A percentile compares a stretch with the other conserved stretches of the same genome.
Evolutionary conservation across 805 yeast species (phyloP).

Genomic region (Saccharomyces eubayanus): DNA sequence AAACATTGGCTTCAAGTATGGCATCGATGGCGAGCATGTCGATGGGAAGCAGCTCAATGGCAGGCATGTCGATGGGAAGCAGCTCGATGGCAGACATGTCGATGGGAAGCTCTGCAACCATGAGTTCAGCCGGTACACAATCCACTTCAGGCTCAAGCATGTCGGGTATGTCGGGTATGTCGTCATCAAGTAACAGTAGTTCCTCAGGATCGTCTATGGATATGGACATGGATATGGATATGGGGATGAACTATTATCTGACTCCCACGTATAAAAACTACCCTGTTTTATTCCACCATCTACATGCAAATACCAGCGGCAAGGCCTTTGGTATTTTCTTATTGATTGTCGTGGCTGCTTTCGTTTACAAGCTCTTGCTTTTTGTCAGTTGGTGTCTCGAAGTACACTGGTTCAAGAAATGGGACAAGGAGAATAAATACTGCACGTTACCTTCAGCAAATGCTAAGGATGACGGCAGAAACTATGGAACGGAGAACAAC

Average conservation of each 20-base stretch:
- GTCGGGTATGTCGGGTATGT: slow-evolving; percentile 2
- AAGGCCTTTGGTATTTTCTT: slow-evolving; percentile 69
- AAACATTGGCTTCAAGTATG: background rate
- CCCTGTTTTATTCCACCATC: slow-evolving; percentile 54
- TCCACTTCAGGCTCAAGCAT: background rate
- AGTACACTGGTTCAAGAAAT: slow-evolving; percentile 51
- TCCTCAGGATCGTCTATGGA: slow-evolving; percentile 11
- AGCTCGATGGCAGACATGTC: slow-evolving; percentile 1
- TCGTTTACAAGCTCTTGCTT: slow-evolving; percentile 50
- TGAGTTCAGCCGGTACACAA: background rate
- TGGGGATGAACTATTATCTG: slow-evolving; percentile 52
- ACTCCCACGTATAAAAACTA: slow-evolving; percentile 42
- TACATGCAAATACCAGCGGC: slow-evolving; percentile 47
- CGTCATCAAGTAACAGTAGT: slow-evolving; percentile 4
- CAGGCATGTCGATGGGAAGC: background rate
- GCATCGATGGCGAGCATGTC: background rate
- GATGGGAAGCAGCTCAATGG: background rate
- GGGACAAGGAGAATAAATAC: slow-evolving; percentile 18
- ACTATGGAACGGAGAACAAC: slow-evolving; percentile 18
- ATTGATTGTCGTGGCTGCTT: slow-evolving; percentile 48
- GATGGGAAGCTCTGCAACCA: slow-evolving; percentile 2
- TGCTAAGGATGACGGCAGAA: slow-evolving; percentile 31
- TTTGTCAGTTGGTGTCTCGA: slow-evolving; percentile 59
- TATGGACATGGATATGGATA: slow-evolving; percentile 18
- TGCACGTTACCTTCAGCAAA: slow-evolving; percentile 1